These are phyloP conservation scores for Musa acuminata DNA, from an alignment of 176 grass and related monocot genomes.

Conservation along the genomic window DNA sequence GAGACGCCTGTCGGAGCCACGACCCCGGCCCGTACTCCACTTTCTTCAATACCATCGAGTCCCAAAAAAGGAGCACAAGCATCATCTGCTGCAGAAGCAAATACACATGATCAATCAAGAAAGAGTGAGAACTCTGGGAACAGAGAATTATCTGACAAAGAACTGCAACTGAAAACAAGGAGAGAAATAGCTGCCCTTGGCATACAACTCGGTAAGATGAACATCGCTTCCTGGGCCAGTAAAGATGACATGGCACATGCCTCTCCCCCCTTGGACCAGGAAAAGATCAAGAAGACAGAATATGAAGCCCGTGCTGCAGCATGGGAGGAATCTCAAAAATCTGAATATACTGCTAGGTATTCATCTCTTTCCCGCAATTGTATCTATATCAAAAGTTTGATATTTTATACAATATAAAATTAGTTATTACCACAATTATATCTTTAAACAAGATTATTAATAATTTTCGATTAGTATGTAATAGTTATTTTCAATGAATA, in stretches of 20 bases:
- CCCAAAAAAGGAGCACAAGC: slow-evolving; percentile 27
- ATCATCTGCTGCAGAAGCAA: slow-evolving; percentile 27
- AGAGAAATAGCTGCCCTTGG: slow-evolving; percentile 84
- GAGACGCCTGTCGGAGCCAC: slow-evolving; percentile 59
- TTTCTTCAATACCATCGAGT: slow-evolving; percentile 63
- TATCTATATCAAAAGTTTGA: too few relatives aligned
- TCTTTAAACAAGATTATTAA: too few relatives aligned
- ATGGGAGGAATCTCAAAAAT: slow-evolving; percentile 33
- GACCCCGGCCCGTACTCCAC: slow-evolving; percentile 60
- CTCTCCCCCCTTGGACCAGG: slow-evolving; percentile 5
- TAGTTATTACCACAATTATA: too few relatives aligned
- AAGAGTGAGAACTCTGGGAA: slow-evolving; percentile 10
- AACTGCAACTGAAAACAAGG: slow-evolving; percentile 64
- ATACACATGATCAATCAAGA: neutral
- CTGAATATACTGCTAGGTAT: slow-evolving; percentile 50
- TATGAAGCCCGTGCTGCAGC: slow-evolving; percentile 38
- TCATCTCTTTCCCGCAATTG: too few relatives aligned
- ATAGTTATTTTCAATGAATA: too few relatives aligned
- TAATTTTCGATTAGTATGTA: too few relatives aligned
- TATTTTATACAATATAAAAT: too few relatives aligned
- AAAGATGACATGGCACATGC: slow-evolving; percentile 35
- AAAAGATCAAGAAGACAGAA: slow-evolving; percentile 4
- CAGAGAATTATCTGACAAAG: slow-evolving; percentile 29
- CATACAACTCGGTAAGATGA: slow-evolving; percentile 84
- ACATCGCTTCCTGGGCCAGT: slow-evolving; percentile 90